These are phyloP conservation scores for Eucalyptus rudis DNA, from an alignment of 345 rosid species.

Conservation along the genomic window DNA sequence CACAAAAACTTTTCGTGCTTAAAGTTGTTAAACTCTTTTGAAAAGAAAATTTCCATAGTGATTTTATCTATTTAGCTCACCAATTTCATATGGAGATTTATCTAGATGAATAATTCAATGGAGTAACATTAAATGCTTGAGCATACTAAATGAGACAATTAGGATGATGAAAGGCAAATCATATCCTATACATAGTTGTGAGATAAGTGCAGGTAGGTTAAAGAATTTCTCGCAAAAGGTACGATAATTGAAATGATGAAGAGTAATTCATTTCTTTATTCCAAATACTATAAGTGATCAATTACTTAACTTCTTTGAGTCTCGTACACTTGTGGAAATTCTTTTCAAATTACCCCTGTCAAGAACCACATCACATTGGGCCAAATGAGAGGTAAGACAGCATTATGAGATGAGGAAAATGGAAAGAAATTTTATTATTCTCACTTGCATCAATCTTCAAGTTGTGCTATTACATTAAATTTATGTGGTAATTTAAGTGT, in stretches of 20 bases:
- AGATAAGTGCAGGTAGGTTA: accelerated
- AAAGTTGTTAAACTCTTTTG: no score
- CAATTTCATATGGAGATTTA: accelerated
- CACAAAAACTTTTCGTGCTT: no score
- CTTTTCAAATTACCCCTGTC: accelerated
- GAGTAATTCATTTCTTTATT: no score
- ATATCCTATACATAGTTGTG: accelerated
- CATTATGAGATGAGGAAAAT: accelerated
- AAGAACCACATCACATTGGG: accelerated
- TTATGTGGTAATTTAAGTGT: no score
- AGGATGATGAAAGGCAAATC: accelerated
- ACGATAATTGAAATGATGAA: accelerated
- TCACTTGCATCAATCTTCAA: no score
- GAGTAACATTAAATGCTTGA: no score
- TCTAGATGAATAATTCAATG: no score
- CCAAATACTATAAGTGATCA: accelerated
- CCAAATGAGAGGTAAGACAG: no score
- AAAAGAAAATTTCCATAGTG: accelerated
- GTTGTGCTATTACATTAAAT: accelerated
- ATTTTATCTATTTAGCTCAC: no score
- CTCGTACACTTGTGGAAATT: no score
- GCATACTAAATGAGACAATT: accelerated
- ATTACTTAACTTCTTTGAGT: no score
- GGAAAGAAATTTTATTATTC: no score
- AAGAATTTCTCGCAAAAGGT: accelerated